Percentiles rank a stretch among this genome's conserved stretches.
Conservation (phyloP, 345 rosid genomes). For the Crucihimalaya himalaica region DNA sequence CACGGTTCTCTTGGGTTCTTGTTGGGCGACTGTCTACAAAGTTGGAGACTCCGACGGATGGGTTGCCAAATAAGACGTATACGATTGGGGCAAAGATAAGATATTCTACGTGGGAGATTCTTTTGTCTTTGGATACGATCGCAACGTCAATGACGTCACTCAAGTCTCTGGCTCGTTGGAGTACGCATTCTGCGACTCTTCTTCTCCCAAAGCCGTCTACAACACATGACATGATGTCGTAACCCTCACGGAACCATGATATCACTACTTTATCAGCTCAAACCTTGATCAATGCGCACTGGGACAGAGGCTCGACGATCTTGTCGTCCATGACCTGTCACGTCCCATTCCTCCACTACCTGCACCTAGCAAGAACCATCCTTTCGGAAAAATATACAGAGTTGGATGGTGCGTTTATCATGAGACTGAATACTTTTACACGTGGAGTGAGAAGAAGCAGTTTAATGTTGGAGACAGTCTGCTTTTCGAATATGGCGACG, state of each 20-base stretch:
- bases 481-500: no score
- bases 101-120: constrained; percentile 13
- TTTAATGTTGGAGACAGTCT: neutral
- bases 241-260: constrained; percentile 9
- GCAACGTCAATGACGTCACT: neutral
- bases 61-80: neutral
- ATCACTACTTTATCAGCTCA: constrained; percentile 5
- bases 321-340: neutral
- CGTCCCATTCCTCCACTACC: neutral
- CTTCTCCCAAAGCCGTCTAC: neutral
- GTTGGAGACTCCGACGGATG: constrained; percentile 11
- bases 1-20: neutral
- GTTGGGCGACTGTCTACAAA: neutral
- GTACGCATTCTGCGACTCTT: neutral
- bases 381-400: neutral
- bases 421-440: neutral
- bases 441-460: neutral
- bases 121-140: neutral
- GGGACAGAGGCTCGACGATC: constrained; percentile 1
- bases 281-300: neutral
- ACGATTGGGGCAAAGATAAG: neutral
- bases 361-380: neutral
- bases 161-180: neutral
- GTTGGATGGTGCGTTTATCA: neutral
- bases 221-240: neutral